phyloP scores from a whole-genome alignment of 345 rosid species.

The Jatropha curcas region DNA sequence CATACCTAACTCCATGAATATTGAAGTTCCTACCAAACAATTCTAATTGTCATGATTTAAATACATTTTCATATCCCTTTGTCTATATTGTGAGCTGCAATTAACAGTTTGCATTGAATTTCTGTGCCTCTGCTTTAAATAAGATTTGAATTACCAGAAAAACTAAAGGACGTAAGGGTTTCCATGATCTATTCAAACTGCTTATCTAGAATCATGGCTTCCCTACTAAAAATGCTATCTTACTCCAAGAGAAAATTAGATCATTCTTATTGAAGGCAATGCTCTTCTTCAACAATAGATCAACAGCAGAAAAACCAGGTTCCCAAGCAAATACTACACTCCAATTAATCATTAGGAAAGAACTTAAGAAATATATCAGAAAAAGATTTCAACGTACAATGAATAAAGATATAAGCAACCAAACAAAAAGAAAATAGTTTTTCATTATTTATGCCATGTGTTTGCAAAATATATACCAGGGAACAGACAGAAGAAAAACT shows the following conservation, averaged over 20 bases:
- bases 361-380: not conserved
- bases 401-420: not conserved
- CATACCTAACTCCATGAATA: not conserved
- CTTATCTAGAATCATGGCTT: not conserved
- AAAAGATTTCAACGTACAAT: not conserved
- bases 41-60: not conserved
- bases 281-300: not conserved
- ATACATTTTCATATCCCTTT: not conserved
- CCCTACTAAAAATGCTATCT: not conserved
- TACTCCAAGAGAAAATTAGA: not conserved
- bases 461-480: not conserved
- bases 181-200: not conserved
- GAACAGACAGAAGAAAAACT: not conserved
- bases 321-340: not conserved
- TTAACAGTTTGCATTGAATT: not conserved
- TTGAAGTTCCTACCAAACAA: not conserved
- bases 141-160: not conserved
- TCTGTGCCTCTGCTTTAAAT: too few species aligned
- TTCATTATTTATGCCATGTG: too few species aligned
- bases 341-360: not conserved
- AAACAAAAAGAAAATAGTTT: not conserved
- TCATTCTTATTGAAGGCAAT: not conserved
- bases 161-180: not conserved
- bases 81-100: not conserved
- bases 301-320: not conserved